These are phyloP conservation scores for Saccharomycopsis hybrid DNA, from an alignment of 1,139 yeast genomes.

Conservation along the genomic window DNA sequence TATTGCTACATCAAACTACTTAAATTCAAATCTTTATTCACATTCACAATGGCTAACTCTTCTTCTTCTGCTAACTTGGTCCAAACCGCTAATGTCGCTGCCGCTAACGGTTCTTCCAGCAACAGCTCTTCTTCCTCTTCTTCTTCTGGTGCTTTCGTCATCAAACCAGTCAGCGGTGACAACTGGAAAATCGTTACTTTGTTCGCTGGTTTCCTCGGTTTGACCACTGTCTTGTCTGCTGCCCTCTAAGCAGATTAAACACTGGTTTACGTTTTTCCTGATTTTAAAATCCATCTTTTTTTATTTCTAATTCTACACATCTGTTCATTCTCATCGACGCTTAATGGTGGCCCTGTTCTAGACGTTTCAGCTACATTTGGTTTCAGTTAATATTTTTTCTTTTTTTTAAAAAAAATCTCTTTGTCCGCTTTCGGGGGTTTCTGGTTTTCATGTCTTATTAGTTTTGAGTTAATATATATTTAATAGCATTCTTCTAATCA, in stretches of 20 bases:
- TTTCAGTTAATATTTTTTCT: no score
- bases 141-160: conserved; percentile 9
- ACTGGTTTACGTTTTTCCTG: not conserved
- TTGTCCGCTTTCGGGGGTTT: no score
- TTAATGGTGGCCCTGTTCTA: no score
- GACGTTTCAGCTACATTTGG: no score
- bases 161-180: conserved; percentile 7
- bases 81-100: conserved; percentile 20
- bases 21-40: not conserved
- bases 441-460: no score
- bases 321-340: no score
- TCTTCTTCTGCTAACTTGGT: conserved; percentile 19
- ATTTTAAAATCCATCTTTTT: no score
- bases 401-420: no score
- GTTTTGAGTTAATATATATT: no score
- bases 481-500: no score
- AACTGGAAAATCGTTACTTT: conserved; percentile 19
- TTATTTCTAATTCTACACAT: no score
- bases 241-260: not conserved
- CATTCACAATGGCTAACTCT: conserved; percentile 17
- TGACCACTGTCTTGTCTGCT: conserved; percentile 19
- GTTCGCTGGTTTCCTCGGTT: conserved; percentile 21
- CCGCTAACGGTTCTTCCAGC: conserved; percentile 8
- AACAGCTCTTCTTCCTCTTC: conserved; percentile 13
- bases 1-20: conserved; percentile 9